These are phyloP conservation scores for Gnomoniopsis sp. DNA, from an alignment of 2,329 filamentous ascomycete genomes.

Conservation along the genomic window DNA sequence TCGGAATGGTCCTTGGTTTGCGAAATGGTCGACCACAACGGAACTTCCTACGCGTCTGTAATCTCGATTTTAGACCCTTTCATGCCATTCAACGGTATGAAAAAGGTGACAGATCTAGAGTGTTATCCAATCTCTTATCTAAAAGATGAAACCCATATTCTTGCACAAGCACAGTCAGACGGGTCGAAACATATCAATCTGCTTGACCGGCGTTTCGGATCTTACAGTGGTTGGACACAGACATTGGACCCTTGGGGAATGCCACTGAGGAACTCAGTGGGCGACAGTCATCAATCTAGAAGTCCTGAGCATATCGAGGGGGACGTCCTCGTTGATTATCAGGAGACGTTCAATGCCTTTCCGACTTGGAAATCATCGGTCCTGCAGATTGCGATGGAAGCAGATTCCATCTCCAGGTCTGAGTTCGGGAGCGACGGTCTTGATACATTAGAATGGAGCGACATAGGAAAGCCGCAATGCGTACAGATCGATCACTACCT, in stretches of 20 bases:
- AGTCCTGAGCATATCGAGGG: neutral
- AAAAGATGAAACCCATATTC: neutral
- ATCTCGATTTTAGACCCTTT: accelerated
- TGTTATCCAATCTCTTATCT: neutral
- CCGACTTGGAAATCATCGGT: neutral
- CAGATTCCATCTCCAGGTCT: too few relatives aligned
- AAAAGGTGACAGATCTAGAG: neutral
- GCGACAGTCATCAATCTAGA: accelerated
- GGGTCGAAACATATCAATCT: neutral
- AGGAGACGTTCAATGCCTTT: neutral
- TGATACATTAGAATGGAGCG: neutral
- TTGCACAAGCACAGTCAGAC: neutral
- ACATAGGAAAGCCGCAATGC: too few relatives aligned
- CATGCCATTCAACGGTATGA: accelerated
- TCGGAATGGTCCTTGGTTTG: neutral
- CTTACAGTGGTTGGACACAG: slow-evolving; percentile 4
- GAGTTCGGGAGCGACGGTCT: neutral
- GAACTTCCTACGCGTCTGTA: neutral
- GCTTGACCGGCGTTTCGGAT: neutral
- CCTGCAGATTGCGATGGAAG: neutral
- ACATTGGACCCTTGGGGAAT: neutral
- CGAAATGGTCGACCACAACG: neutral
- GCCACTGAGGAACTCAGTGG: accelerated
- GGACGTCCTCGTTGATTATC: neutral
- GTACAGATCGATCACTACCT: too few relatives aligned